Evolutionary conservation across 2,329 filamentous ascomycete genomes (phyloP).

Genomic region (Trichoderma citrinoviride): DNA sequence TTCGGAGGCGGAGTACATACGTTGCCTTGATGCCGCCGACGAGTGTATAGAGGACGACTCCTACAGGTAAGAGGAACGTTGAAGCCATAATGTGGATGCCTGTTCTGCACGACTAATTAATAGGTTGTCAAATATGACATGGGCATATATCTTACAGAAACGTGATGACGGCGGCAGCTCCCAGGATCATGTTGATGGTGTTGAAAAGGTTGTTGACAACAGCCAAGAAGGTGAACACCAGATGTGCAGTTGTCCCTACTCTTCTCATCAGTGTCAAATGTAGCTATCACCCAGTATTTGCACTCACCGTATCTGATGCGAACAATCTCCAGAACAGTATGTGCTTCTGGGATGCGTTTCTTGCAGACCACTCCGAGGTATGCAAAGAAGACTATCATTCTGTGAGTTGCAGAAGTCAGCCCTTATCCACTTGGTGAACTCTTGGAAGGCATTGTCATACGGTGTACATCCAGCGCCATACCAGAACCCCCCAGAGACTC

Average conservation of each 20-base stretch:
- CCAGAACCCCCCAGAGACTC: conserved; percentile 11
- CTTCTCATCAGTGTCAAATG: neutral
- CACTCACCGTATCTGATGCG: conserved; percentile 8
- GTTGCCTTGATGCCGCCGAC: conserved; percentile 13
- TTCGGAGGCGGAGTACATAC: neutral
- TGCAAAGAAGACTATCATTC: conserved; percentile 11
- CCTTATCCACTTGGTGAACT: neutral
- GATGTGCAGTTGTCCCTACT: neutral
- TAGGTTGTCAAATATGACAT: too few species aligned
- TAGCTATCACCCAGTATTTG: accelerated
- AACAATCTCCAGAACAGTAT: conserved; percentile 10
- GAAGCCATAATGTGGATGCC: conserved; percentile 13
- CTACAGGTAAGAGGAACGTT: neutral
- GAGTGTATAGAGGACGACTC: conserved; percentile 1
- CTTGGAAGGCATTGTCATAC: neutral
- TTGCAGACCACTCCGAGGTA: conserved; percentile 12
- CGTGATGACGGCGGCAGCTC: conserved; percentile 4
- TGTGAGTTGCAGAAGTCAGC: neutral
- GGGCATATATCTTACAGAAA: neutral
- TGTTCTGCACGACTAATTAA: neutral
- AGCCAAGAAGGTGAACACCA: conserved; percentile 8
- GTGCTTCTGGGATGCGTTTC: conserved; percentile 10
- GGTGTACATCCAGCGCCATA: conserved; percentile 8
- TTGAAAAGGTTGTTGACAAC: conserved; percentile 13
- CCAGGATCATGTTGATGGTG: conserved; percentile 14